Base-by-base conservation (phyloP, 2,329 filamentous ascomycete genomes). In the Apiospora saccharicola region DNA sequence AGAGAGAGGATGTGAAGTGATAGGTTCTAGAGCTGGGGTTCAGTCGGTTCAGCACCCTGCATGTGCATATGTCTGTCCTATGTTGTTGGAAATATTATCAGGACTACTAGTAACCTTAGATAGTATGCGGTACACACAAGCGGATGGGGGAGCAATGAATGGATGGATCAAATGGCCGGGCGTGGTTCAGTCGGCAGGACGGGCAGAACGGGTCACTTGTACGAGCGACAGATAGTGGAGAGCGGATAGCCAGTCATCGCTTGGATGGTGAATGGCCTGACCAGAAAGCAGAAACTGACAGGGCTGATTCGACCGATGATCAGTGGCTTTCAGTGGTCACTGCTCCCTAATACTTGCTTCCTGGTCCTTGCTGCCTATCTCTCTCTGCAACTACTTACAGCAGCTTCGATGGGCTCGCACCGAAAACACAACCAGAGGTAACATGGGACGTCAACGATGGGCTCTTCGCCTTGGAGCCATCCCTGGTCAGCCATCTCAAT, bases 271-370 rank as follows among this genome's bases (percentile, higher is more conserved):
- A 8, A 19, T 47, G 44, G 44, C 22, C 44, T 47, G 44, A 47
- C 44, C 44, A 41, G 30, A 61, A 24, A 22, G 34, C 34, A 24
- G 12, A 12, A 41, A 57, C 13, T 30, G 57, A 14, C 34, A 41
- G 57, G 30, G 57, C 53, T 61, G 53, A 37, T 61, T 61, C 22
- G 53, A n/a, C 53, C 53, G 26, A 37, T 61, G 53, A 61, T 61
- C 53, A 22, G 8, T 37, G 30, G 24, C 37, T 41, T 41, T 14
- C 49, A 49, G 22, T 51, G n/a, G 51, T 57, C 26, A 34, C 24
- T 53, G 49, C 13, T 53, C 24, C 24, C 24, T 53, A 24, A 14
- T 57, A 13, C 51, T 49, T n/a, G 47, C 47, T 46, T 49, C 46
- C 46, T n/a, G 46, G 26, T 30, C 26, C 26, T 30, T 30, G 26